A percentile compares a stretch with the other conserved stretches of the same genome.
These are phyloP conservation scores for Chrysanthemum makinoi DNA, from an alignment of 129 eudicot genomes.

Conservation along the genomic window DNA sequence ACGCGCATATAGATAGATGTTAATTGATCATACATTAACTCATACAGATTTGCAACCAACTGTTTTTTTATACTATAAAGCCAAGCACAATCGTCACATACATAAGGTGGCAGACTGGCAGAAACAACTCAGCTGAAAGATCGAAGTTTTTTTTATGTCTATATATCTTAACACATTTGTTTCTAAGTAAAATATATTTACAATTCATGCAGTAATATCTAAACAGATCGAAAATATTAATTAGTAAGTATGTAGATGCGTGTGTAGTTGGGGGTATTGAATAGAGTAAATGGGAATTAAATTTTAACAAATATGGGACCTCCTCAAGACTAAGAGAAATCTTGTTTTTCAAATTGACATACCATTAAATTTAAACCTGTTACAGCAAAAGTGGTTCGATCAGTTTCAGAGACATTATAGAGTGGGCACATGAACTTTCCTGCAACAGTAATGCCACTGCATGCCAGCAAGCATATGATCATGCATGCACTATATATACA, in stretches of 20 bases:
- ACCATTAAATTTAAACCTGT: conserved; percentile 29
- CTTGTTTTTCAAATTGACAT: conserved; percentile 16
- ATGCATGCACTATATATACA: background rate
- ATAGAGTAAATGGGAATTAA: conserved; percentile 20
- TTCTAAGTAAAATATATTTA: no score
- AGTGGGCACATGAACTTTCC: conserved; percentile 36
- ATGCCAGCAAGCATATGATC: background rate
- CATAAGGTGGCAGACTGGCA: background rate
- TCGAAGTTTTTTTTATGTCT: no score
- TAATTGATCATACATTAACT: no score
- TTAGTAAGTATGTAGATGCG: conserved; percentile 14
- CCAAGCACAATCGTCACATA: no score
- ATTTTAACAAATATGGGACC: conserved; percentile 9
- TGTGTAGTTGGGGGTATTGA: conserved; percentile 23
- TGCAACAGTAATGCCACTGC: conserved; percentile 29
- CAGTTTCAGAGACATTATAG: conserved; percentile 28
- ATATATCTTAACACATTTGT: no score
- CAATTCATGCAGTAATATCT: background rate
- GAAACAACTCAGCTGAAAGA: no score
- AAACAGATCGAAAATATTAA: background rate
- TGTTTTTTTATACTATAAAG: no score
- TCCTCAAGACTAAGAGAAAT: conserved; percentile 17
- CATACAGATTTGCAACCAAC: no score
- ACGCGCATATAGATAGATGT: no score
- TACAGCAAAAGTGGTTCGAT: conserved; percentile 32